Base-by-base conservation (phyloP, 2,329 filamentous ascomycete species). In the Fusarium sp. region DNA sequence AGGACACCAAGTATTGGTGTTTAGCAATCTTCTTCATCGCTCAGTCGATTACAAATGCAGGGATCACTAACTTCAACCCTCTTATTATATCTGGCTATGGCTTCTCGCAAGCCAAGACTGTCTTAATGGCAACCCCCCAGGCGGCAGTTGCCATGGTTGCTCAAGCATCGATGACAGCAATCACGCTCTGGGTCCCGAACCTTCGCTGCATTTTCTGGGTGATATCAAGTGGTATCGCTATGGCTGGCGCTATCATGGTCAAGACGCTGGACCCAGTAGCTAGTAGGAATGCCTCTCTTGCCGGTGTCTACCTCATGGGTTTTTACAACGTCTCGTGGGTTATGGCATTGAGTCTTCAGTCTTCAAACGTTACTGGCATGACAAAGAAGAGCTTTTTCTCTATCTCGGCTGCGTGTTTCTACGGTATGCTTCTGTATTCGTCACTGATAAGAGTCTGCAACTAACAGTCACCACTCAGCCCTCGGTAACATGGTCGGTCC, bases 11-110 rank as follows among this genome's bases (percentile, higher is more conserved):
- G n/a, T 48, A 48, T 7, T 48, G 44, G 44, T 48, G 44, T 9
- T 9, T 48, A 1, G 44, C 44, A 15, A 16, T 48, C 44, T 48
- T 48, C 2, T 12, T 23, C 52, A 12, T 92, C 41, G 91, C 89
- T 79, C 87, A 91, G 74, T 90, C 90, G 46, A 83, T 92, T 41
- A 89, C 90, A 54, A 89, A 92, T 68, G 88, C 89, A 63, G 91
- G 91, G 78, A 87, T 92, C 75, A 91, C 92, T 77, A 84, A 89
- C 73, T 84, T 89, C 72, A 83, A 83, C 71, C 80, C 88, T 57
- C 81, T 89, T 60, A 89, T 92, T 71, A 81, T 90, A 51, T 90
- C 90, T 71, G 88, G 88, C 71, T 78, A 73, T 34, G 78, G 77
- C 6, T 78, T 76, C 62, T 72, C 64, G n/a, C 60, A 65, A 60